A percentile compares a stretch with the other conserved stretches of the same genome.
Conservation (phyloP, 345 rosid species). For the Eucalyptus tenuipes region DNA sequence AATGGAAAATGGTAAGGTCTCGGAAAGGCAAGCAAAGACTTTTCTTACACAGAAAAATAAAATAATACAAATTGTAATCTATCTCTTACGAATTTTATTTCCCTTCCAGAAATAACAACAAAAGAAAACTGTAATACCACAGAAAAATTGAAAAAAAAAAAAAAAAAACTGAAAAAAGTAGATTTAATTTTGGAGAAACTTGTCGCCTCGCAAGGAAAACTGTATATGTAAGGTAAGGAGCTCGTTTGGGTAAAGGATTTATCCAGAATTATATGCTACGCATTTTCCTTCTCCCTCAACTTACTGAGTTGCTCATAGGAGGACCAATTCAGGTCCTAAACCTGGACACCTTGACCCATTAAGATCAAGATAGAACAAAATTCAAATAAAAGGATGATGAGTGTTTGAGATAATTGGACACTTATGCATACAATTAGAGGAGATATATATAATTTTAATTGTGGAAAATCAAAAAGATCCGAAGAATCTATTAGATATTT, state of each 20-base stretch:
- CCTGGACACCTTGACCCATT: neutral
- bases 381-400: neutral
- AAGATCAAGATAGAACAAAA: neutral
- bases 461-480: neutral
- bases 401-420: neutral
- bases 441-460: too few species aligned
- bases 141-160: too few species aligned
- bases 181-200: neutral
- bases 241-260: neutral
- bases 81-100: neutral
- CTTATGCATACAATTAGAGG: neutral
- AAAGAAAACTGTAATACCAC: neutral
- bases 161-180: neutral
- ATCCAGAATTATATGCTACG: neutral
- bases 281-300: neutral
- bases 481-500: neutral
- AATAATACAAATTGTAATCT: too few species aligned
- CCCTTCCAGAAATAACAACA: neutral
- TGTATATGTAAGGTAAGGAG: neutral
- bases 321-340: neutral
- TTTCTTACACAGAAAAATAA: neutral
- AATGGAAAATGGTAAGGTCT: neutral
- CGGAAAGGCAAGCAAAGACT: neutral
- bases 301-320: neutral
- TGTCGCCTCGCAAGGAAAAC: accelerated